Percentiles rank a stretch among this genome's conserved stretches.
These are phyloP conservation scores for Tremella fuciformis DNA, from an alignment of 768 basidiomycete species.

Conservation along the genomic window DNA sequence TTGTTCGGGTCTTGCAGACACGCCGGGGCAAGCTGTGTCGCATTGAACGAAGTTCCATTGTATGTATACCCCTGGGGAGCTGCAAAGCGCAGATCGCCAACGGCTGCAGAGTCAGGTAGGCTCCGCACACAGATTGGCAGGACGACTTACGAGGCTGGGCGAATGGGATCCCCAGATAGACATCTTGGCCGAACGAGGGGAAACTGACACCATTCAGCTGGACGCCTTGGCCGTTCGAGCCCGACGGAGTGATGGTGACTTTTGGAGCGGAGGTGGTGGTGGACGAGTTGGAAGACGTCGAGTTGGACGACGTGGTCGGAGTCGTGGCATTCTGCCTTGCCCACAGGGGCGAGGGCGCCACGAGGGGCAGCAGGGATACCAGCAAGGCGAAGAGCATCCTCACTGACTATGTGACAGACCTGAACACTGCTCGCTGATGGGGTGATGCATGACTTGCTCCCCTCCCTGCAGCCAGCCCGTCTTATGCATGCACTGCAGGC, in stretches of 20 bases:
- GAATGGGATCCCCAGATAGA: slow-evolving; percentile 47
- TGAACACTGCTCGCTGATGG: too few relatives aligned
- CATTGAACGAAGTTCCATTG: slow-evolving; percentile 33
- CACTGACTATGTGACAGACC: too few relatives aligned
- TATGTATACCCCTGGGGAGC: slow-evolving; percentile 28
- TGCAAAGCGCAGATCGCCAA: slow-evolving; percentile 35
- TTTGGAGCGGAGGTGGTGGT: slow-evolving; percentile 8
- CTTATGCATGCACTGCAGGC: too few relatives aligned
- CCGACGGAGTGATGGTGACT: slow-evolving; percentile 35
- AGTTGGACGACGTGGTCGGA: neutral
- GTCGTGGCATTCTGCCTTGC: slow-evolving; percentile 3
- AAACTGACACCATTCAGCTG: slow-evolving; percentile 26
- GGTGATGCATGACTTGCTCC: too few relatives aligned
- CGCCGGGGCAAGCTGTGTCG: slow-evolving; percentile 33
- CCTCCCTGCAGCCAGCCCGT: too few relatives aligned
- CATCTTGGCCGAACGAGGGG: slow-evolving; percentile 26
- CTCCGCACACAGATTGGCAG: neutral
- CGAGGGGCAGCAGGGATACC: neutral
- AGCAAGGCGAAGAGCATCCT: neutral
- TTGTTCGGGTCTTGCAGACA: slow-evolving; percentile 37
- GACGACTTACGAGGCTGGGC: slow-evolving; percentile 39
- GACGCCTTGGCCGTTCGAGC: slow-evolving; percentile 20
- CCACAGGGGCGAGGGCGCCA: neutral
- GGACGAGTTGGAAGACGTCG: slow-evolving; percentile 7
- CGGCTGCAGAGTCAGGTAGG: slow-evolving; percentile 19